These are phyloP conservation scores for Tolypocladium pustulatum DNA, from an alignment of 2,329 filamentous ascomycete genomes.

Conservation along the genomic window DNA sequence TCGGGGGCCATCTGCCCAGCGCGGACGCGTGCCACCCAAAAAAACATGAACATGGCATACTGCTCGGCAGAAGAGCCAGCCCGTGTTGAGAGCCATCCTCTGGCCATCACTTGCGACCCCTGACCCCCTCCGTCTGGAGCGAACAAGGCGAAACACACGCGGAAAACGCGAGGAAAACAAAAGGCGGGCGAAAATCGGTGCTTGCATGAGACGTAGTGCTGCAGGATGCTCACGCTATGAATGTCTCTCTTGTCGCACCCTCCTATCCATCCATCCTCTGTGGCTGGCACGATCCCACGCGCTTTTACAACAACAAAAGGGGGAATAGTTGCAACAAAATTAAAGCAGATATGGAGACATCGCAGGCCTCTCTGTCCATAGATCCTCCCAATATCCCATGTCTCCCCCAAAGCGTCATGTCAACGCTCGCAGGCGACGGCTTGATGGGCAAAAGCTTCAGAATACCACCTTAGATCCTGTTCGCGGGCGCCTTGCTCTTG, in stretches of 20 bases:
- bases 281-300: too few species aligned
- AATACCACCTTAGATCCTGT: conserved; percentile 20
- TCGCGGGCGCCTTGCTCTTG: conserved; percentile 25
- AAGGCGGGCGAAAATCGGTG: not conserved
- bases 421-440: not conserved
- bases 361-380: not conserved
- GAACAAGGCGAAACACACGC: not conserved
- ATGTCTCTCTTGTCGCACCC: not conserved
- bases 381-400: not conserved
- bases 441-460: too few species aligned
- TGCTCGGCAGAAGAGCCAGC: not conserved
- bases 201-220: not conserved
- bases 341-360: not conserved
- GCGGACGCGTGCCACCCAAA: not conserved
- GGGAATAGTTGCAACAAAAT: not conserved
- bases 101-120: not conserved
- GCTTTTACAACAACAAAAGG: not conserved
- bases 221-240: not conserved
- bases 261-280: not conserved
- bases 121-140: not conserved
- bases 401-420: not conserved
- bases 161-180: not conserved
- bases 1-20: not conserved
- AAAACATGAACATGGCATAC: not conserved
- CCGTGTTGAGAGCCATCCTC: not conserved